phyloP scores from a whole-genome alignment of 495 filamentous ascomycete genomes.

The Sphaerosporella brunnea region DNA sequence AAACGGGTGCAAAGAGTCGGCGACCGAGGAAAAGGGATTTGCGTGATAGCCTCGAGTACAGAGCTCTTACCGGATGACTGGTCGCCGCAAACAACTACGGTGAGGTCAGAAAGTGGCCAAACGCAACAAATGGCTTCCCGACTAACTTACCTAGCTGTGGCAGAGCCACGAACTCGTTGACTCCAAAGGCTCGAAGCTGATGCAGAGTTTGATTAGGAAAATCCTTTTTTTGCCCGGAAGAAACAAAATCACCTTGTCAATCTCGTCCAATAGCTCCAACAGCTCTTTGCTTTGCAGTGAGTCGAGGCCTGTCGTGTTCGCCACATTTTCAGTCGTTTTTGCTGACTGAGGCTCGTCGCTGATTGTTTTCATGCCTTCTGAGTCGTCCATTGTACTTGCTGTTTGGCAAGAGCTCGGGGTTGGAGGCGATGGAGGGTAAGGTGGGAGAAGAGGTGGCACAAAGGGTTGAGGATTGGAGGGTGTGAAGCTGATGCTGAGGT shows the following conservation, averaged over 20 bases:
- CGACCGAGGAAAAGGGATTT: slow-evolving; percentile 39
- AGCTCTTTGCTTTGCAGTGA: slow-evolving; percentile 28
- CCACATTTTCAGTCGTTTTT: too few relatives aligned
- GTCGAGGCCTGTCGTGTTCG: too few relatives aligned
- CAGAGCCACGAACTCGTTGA: slow-evolving; percentile 38
- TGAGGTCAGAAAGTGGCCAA: not conserved
- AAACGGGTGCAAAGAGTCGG: slow-evolving; percentile 40
- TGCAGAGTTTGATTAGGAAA: too few relatives aligned
- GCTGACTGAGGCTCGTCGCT: too few relatives aligned
- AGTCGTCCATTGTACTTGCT: too few relatives aligned
- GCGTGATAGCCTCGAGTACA: slow-evolving; percentile 47
- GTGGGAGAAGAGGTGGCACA: too few relatives aligned
- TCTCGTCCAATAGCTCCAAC: slow-evolving; percentile 36
- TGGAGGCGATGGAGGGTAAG: too few relatives aligned
- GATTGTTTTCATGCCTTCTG: too few relatives aligned
- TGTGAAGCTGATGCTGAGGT: too few relatives aligned
- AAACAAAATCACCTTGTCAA: slow-evolving; percentile 33
- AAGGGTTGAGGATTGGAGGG: too few relatives aligned
- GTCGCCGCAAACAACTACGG: slow-evolving; percentile 41
- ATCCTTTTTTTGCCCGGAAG: too few relatives aligned
- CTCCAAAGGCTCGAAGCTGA: slow-evolving; percentile 36
- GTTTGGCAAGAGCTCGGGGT: too few relatives aligned
- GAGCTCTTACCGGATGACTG: slow-evolving; percentile 49
- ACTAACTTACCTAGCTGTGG: slow-evolving; percentile 34
- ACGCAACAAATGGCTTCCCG: not conserved